Evolutionary conservation across 1,284 basidiomycete species (phyloP).

Genomic region (Malassezia sp.): DNA sequence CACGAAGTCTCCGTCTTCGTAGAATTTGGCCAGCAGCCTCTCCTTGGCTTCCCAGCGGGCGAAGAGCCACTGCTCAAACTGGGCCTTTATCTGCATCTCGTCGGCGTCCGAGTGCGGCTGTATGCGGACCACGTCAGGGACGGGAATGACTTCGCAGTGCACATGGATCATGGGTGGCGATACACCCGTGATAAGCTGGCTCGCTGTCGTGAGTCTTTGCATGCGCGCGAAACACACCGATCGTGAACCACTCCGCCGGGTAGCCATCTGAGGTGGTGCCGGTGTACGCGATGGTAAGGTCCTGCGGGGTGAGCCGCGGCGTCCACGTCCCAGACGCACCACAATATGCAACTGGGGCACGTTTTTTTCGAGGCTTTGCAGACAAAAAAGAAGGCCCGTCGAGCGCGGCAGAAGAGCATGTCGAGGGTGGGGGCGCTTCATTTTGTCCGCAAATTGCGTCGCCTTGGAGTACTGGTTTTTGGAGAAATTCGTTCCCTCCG

Average conservation of each 20-base stretch:
- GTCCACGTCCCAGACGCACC: not conserved
- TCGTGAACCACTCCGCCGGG: not conserved
- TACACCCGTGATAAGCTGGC: not conserved
- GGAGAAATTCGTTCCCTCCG: conserved; percentile 1
- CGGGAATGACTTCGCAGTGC: conserved; percentile 1
- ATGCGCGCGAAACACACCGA: not conserved
- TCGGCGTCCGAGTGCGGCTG: not conserved
- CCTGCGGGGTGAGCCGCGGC: too few relatives aligned
- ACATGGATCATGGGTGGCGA: not conserved
- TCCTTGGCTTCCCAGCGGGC: not conserved
- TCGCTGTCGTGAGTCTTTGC: not conserved
- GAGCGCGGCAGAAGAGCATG: not conserved
- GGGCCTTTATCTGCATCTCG: not conserved
- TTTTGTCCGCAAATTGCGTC: not conserved
- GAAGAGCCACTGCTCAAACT: conserved; percentile 1
- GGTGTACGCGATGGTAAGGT: conserved; percentile 3
- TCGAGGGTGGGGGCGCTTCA: not conserved
- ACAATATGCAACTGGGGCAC: not conserved
- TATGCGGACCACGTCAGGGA: not conserved
- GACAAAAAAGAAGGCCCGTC: conserved; percentile 1
- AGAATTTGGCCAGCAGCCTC: not conserved
- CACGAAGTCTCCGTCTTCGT: not conserved
- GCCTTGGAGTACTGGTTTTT: not conserved
- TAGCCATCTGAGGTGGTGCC: not conserved
- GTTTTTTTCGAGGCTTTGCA: not conserved